A percentile compares a stretch with the other conserved stretches of the same genome.
phyloP scores from a whole-genome alignment of 768 basidiomycete species.

The Clavaria fumosa region DNA sequence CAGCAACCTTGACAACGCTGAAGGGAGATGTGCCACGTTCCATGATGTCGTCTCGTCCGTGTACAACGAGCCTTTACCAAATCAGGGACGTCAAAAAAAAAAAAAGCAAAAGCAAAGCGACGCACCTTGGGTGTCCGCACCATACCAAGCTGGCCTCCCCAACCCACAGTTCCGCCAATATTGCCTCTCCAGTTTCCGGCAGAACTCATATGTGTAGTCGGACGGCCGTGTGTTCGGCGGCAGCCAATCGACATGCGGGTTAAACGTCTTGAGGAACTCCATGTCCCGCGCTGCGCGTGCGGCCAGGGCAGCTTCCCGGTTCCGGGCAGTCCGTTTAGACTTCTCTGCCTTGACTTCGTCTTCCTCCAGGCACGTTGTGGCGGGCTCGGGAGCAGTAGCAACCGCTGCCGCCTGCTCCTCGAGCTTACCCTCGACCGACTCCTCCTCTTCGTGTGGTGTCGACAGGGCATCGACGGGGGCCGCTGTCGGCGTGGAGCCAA shows the following conservation, averaged over 20 bases:
- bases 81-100: constrained; percentile 2
- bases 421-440: too few species aligned
- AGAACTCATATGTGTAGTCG: constrained; percentile 84
- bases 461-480: too few species aligned
- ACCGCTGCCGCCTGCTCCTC: too few species aligned
- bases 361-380: not conserved
- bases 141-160: constrained; percentile 92
- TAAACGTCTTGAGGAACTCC: constrained; percentile 55
- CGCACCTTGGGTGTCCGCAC: constrained; percentile 85
- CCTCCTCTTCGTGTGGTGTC: too few species aligned
- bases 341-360: constrained; percentile 14
- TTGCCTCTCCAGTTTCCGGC: constrained; percentile 70
- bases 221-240: constrained; percentile 52
- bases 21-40: constrained; percentile 91
- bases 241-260: constrained; percentile 64
- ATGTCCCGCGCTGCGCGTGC: constrained; percentile 29
- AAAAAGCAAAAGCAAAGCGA: constrained; percentile 7
- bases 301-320: constrained; percentile 34
- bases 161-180: constrained; percentile 89
- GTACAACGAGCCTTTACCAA: constrained; percentile 40
- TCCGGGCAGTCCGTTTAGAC: too few species aligned
- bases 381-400: not conserved
- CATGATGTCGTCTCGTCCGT: constrained; percentile 67
- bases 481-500: too few species aligned
- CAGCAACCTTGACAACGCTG: constrained; percentile 67